Evolutionary conservation across 2,329 filamentous ascomycete species (phyloP).

Genomic region (Ceratocystis smalleyi): DNA sequence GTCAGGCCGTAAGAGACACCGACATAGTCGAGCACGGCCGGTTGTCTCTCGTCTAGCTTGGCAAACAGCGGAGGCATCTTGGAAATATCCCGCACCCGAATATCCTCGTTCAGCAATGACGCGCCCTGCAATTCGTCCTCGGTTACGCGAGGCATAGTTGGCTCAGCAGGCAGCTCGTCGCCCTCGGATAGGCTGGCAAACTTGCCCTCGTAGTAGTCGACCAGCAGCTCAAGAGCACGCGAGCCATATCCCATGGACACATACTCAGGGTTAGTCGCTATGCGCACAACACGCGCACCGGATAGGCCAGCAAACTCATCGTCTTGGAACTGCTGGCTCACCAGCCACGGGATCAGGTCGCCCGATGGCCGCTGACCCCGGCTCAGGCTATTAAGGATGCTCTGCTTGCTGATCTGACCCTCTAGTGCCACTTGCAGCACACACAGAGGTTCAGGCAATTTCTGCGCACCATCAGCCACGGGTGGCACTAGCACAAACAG

Average conservation of each 20-base stretch:
- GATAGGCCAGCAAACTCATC: slow-evolving; percentile 90
- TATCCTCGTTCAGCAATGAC: slow-evolving; percentile 68
- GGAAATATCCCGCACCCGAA: slow-evolving; percentile 76
- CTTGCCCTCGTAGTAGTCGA: slow-evolving; percentile 89
- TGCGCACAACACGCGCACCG: slow-evolving; percentile 79
- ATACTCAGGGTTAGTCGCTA: slow-evolving; percentile 93
- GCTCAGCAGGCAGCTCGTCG: slow-evolving; percentile 33
- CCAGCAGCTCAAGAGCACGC: slow-evolving; percentile 69
- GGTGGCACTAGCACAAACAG: slow-evolving; percentile 88
- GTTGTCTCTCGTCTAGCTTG: slow-evolving; percentile 67
- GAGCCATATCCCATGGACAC: slow-evolving; percentile 84
- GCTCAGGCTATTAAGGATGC: slow-evolving; percentile 76
- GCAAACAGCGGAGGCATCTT: slow-evolving; percentile 89
- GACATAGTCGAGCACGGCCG: slow-evolving; percentile 73
- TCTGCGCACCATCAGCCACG: slow-evolving; percentile 57
- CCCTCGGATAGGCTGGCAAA: slow-evolving; percentile 72
- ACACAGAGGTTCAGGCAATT: slow-evolving; percentile 80
- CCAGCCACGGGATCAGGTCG: slow-evolving; percentile 92
- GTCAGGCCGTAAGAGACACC: slow-evolving; percentile 94
- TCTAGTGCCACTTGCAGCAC: slow-evolving; percentile 90
- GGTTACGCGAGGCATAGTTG: slow-evolving; percentile 60
- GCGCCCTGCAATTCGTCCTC: slow-evolving; percentile 65
- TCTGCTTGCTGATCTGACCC: slow-evolving; percentile 85
- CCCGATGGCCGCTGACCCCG: slow-evolving; percentile 78
- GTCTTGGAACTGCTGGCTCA: slow-evolving; percentile 96